Evolutionary conservation across 345 rosid species (phyloP).

Genomic region (Corchorus capsularis): DNA sequence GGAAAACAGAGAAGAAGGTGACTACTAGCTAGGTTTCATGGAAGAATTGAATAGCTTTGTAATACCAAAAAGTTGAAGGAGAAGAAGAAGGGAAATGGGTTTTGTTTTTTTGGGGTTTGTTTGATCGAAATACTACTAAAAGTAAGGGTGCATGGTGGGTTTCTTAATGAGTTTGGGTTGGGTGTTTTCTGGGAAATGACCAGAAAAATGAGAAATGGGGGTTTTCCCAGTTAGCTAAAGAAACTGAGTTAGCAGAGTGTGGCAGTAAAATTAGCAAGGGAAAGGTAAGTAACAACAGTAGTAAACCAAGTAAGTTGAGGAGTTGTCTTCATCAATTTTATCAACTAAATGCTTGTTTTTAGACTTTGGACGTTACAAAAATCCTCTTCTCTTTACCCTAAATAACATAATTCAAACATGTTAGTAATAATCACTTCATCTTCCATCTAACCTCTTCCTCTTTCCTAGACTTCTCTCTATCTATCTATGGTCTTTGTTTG

Average conservation of each 20-base stretch:
- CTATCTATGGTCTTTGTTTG: slow-evolving; percentile 19
- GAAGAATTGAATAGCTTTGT: neutral
- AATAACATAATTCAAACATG: neutral
- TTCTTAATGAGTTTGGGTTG: slow-evolving; percentile 1
- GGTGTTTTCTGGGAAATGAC: neutral
- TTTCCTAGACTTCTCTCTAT: neutral
- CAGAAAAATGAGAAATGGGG: neutral
- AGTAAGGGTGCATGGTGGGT: slow-evolving; percentile 20
- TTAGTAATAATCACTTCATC: too few species aligned
- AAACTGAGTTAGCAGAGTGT: slow-evolving; percentile 12
- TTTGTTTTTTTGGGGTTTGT: neutral
- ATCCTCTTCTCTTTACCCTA: slow-evolving; percentile 7
- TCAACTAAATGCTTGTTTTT: slow-evolving; percentile 23
- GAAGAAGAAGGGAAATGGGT: neutral
- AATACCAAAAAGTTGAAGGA: neutral
- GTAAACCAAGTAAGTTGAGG: slow-evolving; percentile 28
- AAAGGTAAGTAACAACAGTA: slow-evolving; percentile 22
- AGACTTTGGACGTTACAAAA: slow-evolving; percentile 25
- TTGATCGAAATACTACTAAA: neutral
- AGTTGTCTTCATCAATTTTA: slow-evolving; percentile 37
- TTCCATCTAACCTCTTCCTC: neutral
- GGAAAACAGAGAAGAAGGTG: neutral
- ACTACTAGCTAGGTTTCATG: neutral
- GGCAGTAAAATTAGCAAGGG: slow-evolving; percentile 25
- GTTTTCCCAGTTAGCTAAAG: slow-evolving; percentile 18